Base-by-base conservation (phyloP, 208 protist genomes). In the Leishmania mexicana region DNA sequence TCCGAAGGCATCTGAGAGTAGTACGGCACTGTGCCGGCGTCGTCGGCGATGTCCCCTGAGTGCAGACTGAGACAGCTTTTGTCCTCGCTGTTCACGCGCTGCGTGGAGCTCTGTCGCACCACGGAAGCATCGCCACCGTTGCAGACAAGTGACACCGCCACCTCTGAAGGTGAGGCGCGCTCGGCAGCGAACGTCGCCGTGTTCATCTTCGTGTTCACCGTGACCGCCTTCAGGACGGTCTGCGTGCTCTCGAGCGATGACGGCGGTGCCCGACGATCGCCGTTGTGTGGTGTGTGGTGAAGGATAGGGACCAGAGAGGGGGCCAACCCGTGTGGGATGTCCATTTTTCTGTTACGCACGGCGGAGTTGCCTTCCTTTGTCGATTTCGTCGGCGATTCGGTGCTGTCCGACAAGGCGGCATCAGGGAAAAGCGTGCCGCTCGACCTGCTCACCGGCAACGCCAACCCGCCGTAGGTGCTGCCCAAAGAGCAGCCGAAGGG, bases 341-440 rank as follows among this genome's bases (percentile, higher is more conserved):
- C 78, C 17, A n/a, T 38, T 70, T 81, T 77, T 45, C 62, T 57
- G 70, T 75, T 71, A 42, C 45, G 77, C n/a, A 51, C 38, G 51
- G 60, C 76, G 3, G 76, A 79, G 45, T 28, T 4, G 38, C 42
- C 13, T 3, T 85, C 77, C 21, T 62, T 31, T 28, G 60, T 19
- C 11, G 72, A 42, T 6, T 74, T 62, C 77, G 81, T 67, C 51
- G 53, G 11, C n/a, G 72, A 60, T 28, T 85, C 81, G 8, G 77
- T 76, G 13, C 73, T 73, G 40, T 85, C 81, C 15, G 81, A 78
- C 3, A 31, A 51, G 38, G 68, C 68, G n/a, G 62, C 78, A 67
- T 83, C 83, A 49, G 71, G 73, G 51, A 81, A 83, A 45, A 80
- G 64, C 38, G 67, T 83, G 4, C 45, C 70, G 70, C 60, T 78